Evolutionary conservation across 1,284 basidiomycete species (phyloP), one percentile per base, ranked within the genome.

Genomic region (Marasmius fiardii): DNA sequence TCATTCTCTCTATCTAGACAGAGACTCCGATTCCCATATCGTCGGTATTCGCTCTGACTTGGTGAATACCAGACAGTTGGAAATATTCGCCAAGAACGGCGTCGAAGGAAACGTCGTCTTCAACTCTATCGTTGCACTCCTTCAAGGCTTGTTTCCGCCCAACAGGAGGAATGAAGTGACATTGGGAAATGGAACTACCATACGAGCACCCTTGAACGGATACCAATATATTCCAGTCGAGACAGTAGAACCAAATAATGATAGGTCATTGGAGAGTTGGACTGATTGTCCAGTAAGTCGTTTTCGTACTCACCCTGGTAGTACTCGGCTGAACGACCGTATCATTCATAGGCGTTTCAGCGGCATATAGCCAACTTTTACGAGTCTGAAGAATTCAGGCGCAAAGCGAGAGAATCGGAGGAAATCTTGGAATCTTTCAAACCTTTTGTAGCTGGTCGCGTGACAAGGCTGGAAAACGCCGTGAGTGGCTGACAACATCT

Each of bases 201-300:
- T 61, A 11, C 34, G 50, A 16, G 60, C 58, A 16, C 53, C 58
- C 2, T 52, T 61, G n/a, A 54, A 54, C 26, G 60, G 60, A 18
- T 61, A 56, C 43, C 60, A 61, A 50, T 60, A 58, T 39, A 55
- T 63, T 35, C 58, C 62, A 4, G 57, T 58, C 23, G 57, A 58
- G 31, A 55, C 57, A 26, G 57, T 58, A 14, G 57, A 58, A 28
- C 57, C 57, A 7, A 48, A 26, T 6, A 43, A 58, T 14, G 57
- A 58, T n/a, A 43, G 51, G 7, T 52, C 43, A 16, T 37, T 58
- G 33, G 51, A 58, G 31, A 41, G 54, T 24, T 58, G 44, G 44
- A 21, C 24, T 14, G 23, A 47, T 26, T 47, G 44, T 47, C 44
- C 44, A 26, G 44, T 47, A 26, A 26, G 44, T 24, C 3, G 44